Base-by-base conservation (phyloP, 2,329 filamentous ascomycete species). In the Aspergillus sergii region DNA sequence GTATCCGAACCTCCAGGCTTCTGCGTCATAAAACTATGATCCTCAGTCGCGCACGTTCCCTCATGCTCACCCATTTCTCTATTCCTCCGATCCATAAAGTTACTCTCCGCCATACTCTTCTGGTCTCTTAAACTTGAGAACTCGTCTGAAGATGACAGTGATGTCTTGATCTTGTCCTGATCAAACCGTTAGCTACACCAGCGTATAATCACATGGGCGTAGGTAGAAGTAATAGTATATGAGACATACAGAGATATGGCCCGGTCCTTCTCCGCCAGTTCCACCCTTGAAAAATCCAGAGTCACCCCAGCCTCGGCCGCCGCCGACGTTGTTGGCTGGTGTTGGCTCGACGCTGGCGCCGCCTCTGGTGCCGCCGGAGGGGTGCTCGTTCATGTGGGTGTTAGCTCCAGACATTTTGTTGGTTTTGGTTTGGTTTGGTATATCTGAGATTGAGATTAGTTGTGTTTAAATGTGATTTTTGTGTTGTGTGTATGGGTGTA, bases 21-120 rank as follows among this genome's bases (percentile, higher is more conserved):
- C 14, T 60, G 59, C 1, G 60, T 53, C 73, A 72, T 73, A 45
- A 77, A 78, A 21, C 66, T 73, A 53, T 74, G 72, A 57, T 78
- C 75, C 58, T 78, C 74, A n/a, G 57, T 67, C 7, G 67, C 65
- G 54, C 70, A 72, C n/a, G 68, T 68, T 3, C 67, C 66, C 26
- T 72, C 64, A 4, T 63, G 61, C 21, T 50, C 12, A 3, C 60
- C 63, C 7, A 58, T 65, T 23, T 65, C 57, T 0, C 45, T 58
- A 6, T 65, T 64, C 28, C 59, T 62, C 5, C 66, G 68, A 2
- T 62, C 51, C 50, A 63, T 26, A 32, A 64, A 73, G 14, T 74
- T 68, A 2, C 61, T 46, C 30, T 70, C 66, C 1, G 70, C 74
- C 0, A 65, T 68, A 2, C 34, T 30, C 61, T 77, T 76, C 59